A percentile compares a stretch with the other conserved stretches of the same genome.
Conservation (phyloP, 1,139 yeast species). For the Tardiomyces digboiensis region DNA sequence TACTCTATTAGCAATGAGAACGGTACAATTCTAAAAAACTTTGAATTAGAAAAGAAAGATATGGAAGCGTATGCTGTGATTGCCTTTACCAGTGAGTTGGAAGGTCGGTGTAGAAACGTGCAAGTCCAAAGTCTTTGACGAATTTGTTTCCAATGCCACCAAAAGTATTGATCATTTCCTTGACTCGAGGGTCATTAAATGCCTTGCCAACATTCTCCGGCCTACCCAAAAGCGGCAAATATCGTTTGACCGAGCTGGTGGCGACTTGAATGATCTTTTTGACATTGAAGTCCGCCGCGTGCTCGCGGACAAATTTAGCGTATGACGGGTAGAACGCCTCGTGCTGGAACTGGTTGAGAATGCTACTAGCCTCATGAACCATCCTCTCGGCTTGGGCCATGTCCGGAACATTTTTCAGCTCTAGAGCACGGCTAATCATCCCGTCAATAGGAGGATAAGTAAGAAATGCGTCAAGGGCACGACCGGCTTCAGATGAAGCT, state of each 20-base stretch:
- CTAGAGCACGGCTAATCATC: conserved; percentile 1
- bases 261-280: conserved; percentile 1
- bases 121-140: neutral
- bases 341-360: neutral
- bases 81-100: neutral
- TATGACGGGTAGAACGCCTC: neutral
- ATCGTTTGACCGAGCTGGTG: conserved; percentile 1
- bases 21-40: neutral
- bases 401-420: conserved; percentile 1
- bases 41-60: neutral
- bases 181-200: neutral
- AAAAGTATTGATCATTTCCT: neutral
- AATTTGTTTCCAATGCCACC: neutral
- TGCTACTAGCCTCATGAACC: neutral
- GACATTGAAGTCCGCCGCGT: conserved; percentile 6
- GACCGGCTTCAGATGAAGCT: neutral
- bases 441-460: neutral
- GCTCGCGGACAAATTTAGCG: conserved; percentile 4
- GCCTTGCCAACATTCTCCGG: neutral
- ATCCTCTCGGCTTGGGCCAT: conserved; percentile 1
- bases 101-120: neutral
- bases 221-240: neutral
- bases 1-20: neutral
- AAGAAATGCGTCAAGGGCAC: neutral
- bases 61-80: neutral